Evolutionary conservation across 192 early-diverging fungal genomes (phyloP), one percentile per base, ranked within the genome.

Genomic region (Backusella tarrabulga): DNA sequence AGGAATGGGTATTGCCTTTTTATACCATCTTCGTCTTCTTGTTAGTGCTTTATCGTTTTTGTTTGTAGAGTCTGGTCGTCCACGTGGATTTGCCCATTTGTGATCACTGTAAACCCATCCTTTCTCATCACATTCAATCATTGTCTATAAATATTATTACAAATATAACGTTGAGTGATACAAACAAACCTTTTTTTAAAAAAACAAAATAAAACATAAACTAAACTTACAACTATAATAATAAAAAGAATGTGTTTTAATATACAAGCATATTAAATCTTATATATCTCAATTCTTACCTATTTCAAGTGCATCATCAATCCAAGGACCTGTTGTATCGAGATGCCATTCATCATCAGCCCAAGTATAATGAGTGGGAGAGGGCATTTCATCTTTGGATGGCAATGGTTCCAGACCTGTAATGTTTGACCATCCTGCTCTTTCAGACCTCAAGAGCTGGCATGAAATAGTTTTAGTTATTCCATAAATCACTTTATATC

Each of bases 61-160:
- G 17, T 36, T 67, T 32, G 14, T 17, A 12, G 78, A 41, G 9
- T 79, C 78, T 8, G 67, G 34, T 71, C 41, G 42, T 8, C 46
- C 23, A 40, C 50, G 52, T 29, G 74, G 71, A n/a, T 82, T 84
- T 40, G 68, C 23, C 83, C 83, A 84, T 50, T 69, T 50, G 41
- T 84, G 77, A 54, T 81, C 81, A 32, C 75, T 76, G 44, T 84
- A 84, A 26, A 82, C 78, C 83, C 83, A 84, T 19, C 83, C 83
- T 21, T 76, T 73, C 35, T 84, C 76, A 67, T 84, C 83, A 42
- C 75, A 67, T 38, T 81, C 78, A 40, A 81, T 72, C 67, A 75
- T 44, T 34, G 38, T 46, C 73, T 81, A 52, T 46, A 78, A n/a
- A 44, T 66, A 38, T 34, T 23, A 66, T 67, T 67, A 72, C 11